Base-by-base conservation (phyloP, 805 yeast genomes). In the Cyberlindnera nakhonratchasimensis region DNA sequence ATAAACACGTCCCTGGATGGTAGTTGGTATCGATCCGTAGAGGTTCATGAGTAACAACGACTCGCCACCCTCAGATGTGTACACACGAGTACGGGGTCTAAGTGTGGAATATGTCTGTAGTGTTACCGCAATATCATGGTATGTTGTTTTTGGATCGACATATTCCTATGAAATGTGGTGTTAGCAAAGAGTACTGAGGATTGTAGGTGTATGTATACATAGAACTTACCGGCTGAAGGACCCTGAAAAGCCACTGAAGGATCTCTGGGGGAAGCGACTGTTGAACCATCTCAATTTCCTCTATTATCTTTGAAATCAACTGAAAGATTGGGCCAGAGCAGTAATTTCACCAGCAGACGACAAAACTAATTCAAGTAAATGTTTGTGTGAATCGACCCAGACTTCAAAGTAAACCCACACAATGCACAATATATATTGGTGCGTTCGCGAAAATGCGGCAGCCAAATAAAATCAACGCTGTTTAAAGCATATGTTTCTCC, bases 11-110 rank as follows among this genome's bases (percentile, higher is more conserved):
- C 59, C 58, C 12, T 51, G 52, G 11, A 63, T 58, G 5, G 50
- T 31, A 1, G 64, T 58, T 3, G 72, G 71, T 4, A 82, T 50
- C 0, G 71, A 63, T 0, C 96, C 96, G 51, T 72, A 72, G 2
- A 90, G 47, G 46, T 80, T 79, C 10, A 89, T 65, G 37, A 88
- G 65, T 16, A 88, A 67, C 17, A 72, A 69, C 2, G 83, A 67
- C 11, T 58, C 58, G 2, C 96, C 96, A 2, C 65, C 51, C n/a
- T 71, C 72, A 39, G 72, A 64, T 2, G 84, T 74, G 52, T 70
- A 74, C 2, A 79, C 77, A 39, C 80, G 75, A 0, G 97, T 89
- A 45, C 88, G 69, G 14, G 93, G 84, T 48, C 75, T 70, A 39
- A 89, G 69, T 2, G 77, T 63, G 0, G 75, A 68, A 51, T 70